Percentiles rank a stretch among this genome's conserved stretches.
Evolutionary conservation across 2,329 filamentous ascomycete genomes (phyloP).

Genomic region (Colletotrichum lindemuthianum): DNA sequence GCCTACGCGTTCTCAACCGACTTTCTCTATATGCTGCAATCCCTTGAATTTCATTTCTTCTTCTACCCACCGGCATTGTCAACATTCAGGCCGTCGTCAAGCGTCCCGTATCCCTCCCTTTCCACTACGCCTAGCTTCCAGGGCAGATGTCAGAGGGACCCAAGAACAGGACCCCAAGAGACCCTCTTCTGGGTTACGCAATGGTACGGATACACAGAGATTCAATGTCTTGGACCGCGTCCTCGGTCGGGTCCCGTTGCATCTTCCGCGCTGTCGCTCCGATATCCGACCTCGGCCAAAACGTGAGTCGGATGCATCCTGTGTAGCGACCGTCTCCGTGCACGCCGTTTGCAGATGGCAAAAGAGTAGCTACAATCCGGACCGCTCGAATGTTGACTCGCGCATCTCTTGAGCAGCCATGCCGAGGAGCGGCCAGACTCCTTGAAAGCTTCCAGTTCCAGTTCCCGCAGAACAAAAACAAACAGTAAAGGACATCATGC

Average conservation of each 20-base stretch:
- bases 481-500: background rate
- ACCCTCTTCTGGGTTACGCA: constrained; percentile 11
- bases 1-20: background rate
- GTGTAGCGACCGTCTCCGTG: too few relatives aligned
- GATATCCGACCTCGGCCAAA: background rate
- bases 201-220: constrained; percentile 2
- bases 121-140: too few relatives aligned
- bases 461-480: background rate
- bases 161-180: constrained; percentile 12
- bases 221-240: constrained; percentile 26
- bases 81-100: background rate
- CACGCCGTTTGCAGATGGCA: too few relatives aligned
- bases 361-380: background rate
- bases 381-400: constrained; percentile 6
- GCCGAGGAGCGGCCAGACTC: background rate
- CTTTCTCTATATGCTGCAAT: constrained; percentile 1
- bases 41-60: constrained; percentile 14
- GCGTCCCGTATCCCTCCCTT: too few relatives aligned
- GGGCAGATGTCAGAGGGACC: background rate
- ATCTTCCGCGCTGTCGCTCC: background rate
- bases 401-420: constrained; percentile 7
- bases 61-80: background rate
- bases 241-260: background rate
- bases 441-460: background rate
- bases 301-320: too few relatives aligned